Evolutionary conservation across 257 asterid species (phyloP), one percentile per base, ranked within the genome.

Genomic region (Solanum sparsipilum): DNA sequence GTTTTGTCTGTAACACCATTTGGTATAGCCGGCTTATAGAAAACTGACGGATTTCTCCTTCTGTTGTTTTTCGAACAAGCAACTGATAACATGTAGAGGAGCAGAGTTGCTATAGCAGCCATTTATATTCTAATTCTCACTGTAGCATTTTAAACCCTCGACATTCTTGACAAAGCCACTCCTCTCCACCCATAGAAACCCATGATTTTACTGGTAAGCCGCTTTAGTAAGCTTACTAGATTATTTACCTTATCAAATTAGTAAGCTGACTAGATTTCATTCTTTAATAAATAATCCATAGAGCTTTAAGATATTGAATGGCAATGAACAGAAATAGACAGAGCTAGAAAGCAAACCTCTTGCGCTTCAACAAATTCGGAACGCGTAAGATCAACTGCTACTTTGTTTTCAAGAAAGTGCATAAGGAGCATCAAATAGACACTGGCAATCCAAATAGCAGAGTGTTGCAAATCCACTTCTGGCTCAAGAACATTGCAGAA

Each of bases 391-490:
- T 97, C 99, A 86, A 95, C 87, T 68, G 95, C 95, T 86, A 97
- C 96, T 95, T 97, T 97, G 91, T 96, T 97, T 92, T 97, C 99
- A 56, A 97, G 98, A 90, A 97, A 95, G 91, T 95, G 98, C 98
- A 97, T 96, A 48, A 93, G 93, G 84, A 97, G 94, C 97, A 93
- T 92, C 91, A 96, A 89, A 89, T 94, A 96, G 86, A 96, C 96
- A 89, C 98, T 96, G 75, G 98, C 97, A 95, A 97, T 97, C 98
- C 98, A 96, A 89, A 97, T 97, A 88, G 98, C 96, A 73, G 98
- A 94, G 90, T 94, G 98, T 83, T 93, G 97, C 89, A 97, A 91
- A 92, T 96, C 96, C 86, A 91, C 99, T 91, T 97, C 99, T 96
- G 98, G 84, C 74, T 87, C 83, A 73, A 88, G 87, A 76, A 88